Evolutionary conservation across 73 alveolate genomes (phyloP), one percentile per base, ranked within the genome.

Genomic region (Breviolum minutum): DNA sequence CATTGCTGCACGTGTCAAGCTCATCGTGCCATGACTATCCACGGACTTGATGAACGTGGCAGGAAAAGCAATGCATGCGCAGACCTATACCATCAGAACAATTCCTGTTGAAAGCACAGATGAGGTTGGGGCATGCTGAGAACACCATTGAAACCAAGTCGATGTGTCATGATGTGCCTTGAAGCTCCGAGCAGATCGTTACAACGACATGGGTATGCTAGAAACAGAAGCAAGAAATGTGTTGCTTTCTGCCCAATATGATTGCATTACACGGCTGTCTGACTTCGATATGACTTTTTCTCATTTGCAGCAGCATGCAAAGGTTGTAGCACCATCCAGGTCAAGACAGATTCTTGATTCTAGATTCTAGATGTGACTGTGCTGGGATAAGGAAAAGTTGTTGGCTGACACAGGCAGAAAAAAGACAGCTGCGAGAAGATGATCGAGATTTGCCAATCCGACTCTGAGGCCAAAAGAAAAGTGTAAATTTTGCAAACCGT

Each of bases 1-100:
- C 62, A 29, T n/a, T 62, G 27, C n/a, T 29, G 24, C 20, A 6
- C 63, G 14, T n/a, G 61, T 81, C 32, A 40, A 40, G 54, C 5
- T 0, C 54, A 40, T 40, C 54, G 3, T 40, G 54, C 54, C 54
- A 40, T 40, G 54, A 40, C 54, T 40, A 40, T 40, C 54, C 54
- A 40, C 54, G 54, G 54, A 40, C 54, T 40, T 40, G 54, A 40
- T 40, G 5, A 0, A 40, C 54, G 3, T 40, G 54, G 69, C 13
- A 90, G 96, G 96, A 90, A 63, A 90, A 90, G 63, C 96, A 71
- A 29, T 90, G 96, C 76, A 90, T 90, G 96, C 87, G 96, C 19
- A 22, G 96, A 61, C 96, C 96, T 3, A 54, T 90, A n/a, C 81
- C 63, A 13, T 90, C 96, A 14, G 88, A 90, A 80, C 88, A 80